Evolutionary conservation across 805 yeast species (phyloP).

Genomic region (Ogataea thermomethanolica): DNA sequence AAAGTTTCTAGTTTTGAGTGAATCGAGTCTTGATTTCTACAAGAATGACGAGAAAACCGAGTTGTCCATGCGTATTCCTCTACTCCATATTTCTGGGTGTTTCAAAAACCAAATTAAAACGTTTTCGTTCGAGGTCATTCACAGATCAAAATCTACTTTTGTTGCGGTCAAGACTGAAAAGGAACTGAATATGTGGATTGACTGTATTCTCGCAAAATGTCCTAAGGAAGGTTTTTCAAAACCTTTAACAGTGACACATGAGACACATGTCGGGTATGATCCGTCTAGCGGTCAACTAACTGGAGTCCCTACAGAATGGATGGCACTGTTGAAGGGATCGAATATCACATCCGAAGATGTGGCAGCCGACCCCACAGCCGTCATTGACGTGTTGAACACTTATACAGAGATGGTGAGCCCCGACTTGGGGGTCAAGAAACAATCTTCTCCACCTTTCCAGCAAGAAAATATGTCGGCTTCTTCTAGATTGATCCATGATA

Average conservation of each 20-base stretch:
- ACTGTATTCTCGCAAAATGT: conserved; percentile 75
- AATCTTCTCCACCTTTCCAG: conserved; percentile 11
- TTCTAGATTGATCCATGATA: conserved; percentile 24
- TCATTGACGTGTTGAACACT: conserved; percentile 56
- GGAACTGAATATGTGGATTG: conserved; percentile 87
- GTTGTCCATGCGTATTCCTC: conserved; percentile 49
- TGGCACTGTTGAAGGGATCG: conserved; percentile 51
- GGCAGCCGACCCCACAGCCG: conserved; percentile 62
- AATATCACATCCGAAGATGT: conserved; percentile 60
- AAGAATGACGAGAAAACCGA: conserved; percentile 58
- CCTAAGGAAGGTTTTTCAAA: conserved; percentile 70
- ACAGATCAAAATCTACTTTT: conserved; percentile 61
- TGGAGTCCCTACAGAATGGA: conserved; percentile 54
- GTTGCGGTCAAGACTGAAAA: conserved; percentile 74
- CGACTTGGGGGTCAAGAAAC: conserved; percentile 32
- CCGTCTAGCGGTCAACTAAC: conserved; percentile 63
- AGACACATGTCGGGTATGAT: conserved; percentile 84
- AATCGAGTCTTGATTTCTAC: conserved; percentile 69
- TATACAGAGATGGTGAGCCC: conserved; percentile 43
- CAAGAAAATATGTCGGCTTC: conserved; percentile 9
- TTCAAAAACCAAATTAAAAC: conserved; percentile 69
- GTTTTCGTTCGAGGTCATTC: conserved; percentile 75
- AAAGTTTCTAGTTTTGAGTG: conserved; percentile 73
- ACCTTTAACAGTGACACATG: conserved; percentile 93
- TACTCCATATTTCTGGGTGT: conserved; percentile 58